Base-by-base conservation (phyloP, 2,329 filamentous ascomycete species). In the Ampelomyces quisqualis region DNA sequence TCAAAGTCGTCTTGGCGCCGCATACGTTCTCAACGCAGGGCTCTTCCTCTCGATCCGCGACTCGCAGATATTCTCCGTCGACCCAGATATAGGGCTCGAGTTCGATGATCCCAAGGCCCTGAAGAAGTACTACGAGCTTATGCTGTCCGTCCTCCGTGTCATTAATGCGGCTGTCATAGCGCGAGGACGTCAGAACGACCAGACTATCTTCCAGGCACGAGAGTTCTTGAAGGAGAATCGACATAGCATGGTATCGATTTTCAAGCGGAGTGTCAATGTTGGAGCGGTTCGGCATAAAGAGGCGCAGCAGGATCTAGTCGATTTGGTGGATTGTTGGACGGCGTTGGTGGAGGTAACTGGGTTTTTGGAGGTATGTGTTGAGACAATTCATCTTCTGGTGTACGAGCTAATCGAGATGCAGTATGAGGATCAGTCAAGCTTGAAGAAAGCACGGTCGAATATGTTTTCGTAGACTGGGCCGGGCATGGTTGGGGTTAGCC, bases 51-150 rank as follows among this genome's bases (percentile, higher is more conserved):
- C 88, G 0, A 74, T 97, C 19, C 85, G 86, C 48, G 80, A 85
- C 40, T 95, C 90, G 1, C 81, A 83, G n/a, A 77, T 97, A 15
- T 98, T 97, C 66, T 77, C 83, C 7, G 86, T 87, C 9, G 93
- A 98, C 65, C 93, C 93, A 1, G 93, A 98, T 67, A 82, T 98
- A 39, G 90, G 94, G 45, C 82, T 90, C 43, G 81, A 88, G 53
- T 79, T 84, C 40, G 77, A 83, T 39, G 84, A 89, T 55, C 74
- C 80, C 3, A 76, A 78, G 43, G 85, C 88, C 3, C 77, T 95
- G 14, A 80, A 83, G 50, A 85, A 84, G 60, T 94, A 94, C 70
- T 97, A 95, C 69, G 79, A 83, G 33, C 77, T 98, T 5, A 81
- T 98, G 11, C 81, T 88, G 24, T 82, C 86, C 40, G 79, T 95